Percentiles rank a stretch among this genome's conserved stretches.
Evolutionary conservation across 257 asterid genomes (phyloP).

Genomic region (Galeopsis tetrahit): DNA sequence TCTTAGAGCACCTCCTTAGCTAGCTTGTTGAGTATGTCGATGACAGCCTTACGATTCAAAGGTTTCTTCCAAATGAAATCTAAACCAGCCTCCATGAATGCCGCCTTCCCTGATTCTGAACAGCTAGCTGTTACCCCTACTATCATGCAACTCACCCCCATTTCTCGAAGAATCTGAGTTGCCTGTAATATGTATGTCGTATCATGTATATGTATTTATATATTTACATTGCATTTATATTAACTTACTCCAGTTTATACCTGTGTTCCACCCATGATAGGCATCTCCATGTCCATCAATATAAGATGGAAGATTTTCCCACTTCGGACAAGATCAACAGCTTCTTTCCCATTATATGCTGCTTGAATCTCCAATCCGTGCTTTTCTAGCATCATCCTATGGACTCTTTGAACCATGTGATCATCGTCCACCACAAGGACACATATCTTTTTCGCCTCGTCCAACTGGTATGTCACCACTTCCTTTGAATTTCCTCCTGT

Average conservation of each 20-base stretch:
- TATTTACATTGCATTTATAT: too few relatives aligned
- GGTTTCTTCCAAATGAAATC: too few relatives aligned
- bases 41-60: not conserved
- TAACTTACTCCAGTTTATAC: too few relatives aligned
- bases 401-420: slow-evolving; percentile 34
- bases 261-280: too few relatives aligned
- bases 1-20: slow-evolving; percentile 32
- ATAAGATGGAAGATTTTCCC: slow-evolving; percentile 41
- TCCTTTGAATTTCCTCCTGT: slow-evolving; percentile 27
- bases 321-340: slow-evolving; percentile 41
- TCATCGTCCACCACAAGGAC: slow-evolving; percentile 65
- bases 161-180: slow-evolving; percentile 40
- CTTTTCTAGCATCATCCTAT: slow-evolving; percentile 31
- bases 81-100: slow-evolving; percentile 49
- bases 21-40: slow-evolving; percentile 36
- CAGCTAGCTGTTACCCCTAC: slow-evolving; percentile 42
- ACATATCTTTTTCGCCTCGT: slow-evolving; percentile 29
- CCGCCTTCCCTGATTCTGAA: slow-evolving; percentile 31
- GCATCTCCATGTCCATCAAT: too few relatives aligned
- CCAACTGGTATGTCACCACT: not conserved
- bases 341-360: slow-evolving; percentile 53
- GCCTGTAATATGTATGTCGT: slow-evolving; percentile 30
- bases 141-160: slow-evolving; percentile 29
- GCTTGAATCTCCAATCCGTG: slow-evolving; percentile 41
- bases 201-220: not conserved